These are phyloP conservation scores for Silene coronaria DNA, from an alignment of 179 eudicot species.

Conservation along the genomic window DNA sequence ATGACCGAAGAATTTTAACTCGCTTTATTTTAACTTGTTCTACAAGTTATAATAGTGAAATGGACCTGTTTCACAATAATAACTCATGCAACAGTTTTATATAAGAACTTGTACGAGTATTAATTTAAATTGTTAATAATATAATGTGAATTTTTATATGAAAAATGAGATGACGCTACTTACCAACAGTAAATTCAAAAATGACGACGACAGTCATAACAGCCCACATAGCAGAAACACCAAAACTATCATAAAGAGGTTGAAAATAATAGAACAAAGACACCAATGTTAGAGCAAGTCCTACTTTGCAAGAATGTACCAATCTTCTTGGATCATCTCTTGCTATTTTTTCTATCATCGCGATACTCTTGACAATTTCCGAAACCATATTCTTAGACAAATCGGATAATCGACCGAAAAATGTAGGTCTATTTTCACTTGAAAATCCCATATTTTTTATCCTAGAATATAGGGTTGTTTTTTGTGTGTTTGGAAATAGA, in stretches of 20 bases:
- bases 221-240: conserved; percentile 56
- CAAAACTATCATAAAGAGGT: conserved; percentile 48
- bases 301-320: conserved; percentile 52
- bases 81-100: too few species aligned
- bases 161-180: conserved; percentile 17
- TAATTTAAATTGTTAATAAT: neutral
- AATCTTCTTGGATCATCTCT: conserved; percentile 52
- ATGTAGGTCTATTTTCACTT: neutral
- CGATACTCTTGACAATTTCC: conserved; percentile 2
- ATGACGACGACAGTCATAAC: conserved; percentile 60
- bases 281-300: conserved; percentile 45
- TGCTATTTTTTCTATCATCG: conserved; percentile 28
- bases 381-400: conserved; percentile 13
- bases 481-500: conserved; percentile 7
- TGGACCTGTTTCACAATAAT: too few species aligned
- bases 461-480: neutral
- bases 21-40: too few species aligned
- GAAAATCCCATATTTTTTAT: conserved; percentile 20
- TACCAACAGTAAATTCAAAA: conserved; percentile 56
- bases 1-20: neutral
- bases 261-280: conserved; percentile 57
- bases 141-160: neutral
- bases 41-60: too few species aligned
- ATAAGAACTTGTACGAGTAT: too few species aligned
- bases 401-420: conserved; percentile 6